phyloP scores from a whole-genome alignment of 2,329 filamentous ascomycete species.

The Pseudogymnoascus sp. region DNA sequence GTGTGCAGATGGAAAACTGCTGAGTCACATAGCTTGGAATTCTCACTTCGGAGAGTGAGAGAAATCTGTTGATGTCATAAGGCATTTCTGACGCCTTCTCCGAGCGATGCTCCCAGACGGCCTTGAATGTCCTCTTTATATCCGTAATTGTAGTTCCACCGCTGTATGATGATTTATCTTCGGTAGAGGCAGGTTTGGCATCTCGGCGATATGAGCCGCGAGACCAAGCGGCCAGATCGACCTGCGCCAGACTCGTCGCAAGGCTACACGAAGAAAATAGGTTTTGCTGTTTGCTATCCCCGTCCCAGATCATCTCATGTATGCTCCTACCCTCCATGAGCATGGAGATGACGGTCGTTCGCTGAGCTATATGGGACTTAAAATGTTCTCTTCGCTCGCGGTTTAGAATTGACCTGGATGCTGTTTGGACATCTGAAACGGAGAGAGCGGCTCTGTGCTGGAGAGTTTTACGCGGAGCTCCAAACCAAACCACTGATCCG shows the following conservation, averaged over 20 bases:
- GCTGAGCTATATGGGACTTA: neutral
- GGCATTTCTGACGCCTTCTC: neutral
- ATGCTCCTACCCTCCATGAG: neutral
- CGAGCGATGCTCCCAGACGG: neutral
- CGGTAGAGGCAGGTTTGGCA: neutral
- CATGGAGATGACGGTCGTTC: neutral
- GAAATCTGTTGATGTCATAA: neutral
- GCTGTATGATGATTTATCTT: neutral
- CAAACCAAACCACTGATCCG: neutral
- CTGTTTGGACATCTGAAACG: neutral
- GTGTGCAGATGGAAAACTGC: neutral
- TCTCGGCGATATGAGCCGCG: neutral
- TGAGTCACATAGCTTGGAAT: conserved; percentile 2
- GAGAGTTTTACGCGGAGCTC: neutral
- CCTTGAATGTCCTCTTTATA: neutral
- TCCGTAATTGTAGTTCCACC: neutral
- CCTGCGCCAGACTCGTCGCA: neutral
- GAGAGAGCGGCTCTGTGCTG: neutral
- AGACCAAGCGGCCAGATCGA: neutral
- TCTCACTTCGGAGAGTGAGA: neutral
- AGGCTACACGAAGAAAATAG: neutral
- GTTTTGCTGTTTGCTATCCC: neutral
- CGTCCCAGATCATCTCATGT: neutral
- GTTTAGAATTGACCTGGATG: neutral
- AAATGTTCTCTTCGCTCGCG: neutral